Percentiles rank a stretch among this genome's conserved stretches.
Evolutionary conservation across 2,329 filamentous ascomycete genomes (phyloP).

Genomic region (Aspergillus intermedius): DNA sequence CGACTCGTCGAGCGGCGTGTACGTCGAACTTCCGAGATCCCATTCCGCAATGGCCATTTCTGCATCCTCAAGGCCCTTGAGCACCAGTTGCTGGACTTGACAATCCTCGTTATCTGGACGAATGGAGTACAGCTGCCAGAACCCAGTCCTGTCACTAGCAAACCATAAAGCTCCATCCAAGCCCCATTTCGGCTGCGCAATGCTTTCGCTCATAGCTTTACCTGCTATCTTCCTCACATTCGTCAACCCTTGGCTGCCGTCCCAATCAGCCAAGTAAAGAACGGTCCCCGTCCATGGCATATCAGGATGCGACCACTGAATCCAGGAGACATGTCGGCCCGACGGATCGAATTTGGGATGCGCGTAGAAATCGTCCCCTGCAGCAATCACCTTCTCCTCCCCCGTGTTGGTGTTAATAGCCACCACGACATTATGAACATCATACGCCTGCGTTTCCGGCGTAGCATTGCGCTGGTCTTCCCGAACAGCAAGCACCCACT

Average conservation of each 20-base stretch:
- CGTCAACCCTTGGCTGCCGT: slow-evolving; percentile 22
- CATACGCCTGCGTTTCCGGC: slow-evolving; percentile 18
- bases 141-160: slow-evolving; percentile 42
- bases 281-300: slow-evolving; percentile 47
- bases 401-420: slow-evolving; percentile 20
- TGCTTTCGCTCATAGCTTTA: slow-evolving; percentile 33
- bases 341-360: slow-evolving; percentile 45
- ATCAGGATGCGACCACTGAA: slow-evolving; percentile 51
- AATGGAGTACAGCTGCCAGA: slow-evolving; percentile 44
- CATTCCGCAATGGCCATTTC: slow-evolving; percentile 27
- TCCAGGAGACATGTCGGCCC: slow-evolving; percentile 45
- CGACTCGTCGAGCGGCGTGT: slow-evolving; percentile 12
- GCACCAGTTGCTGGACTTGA: slow-evolving; percentile 22
- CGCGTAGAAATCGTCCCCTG: slow-evolving; percentile 49
- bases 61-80: slow-evolving; percentile 37
- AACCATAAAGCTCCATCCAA: slow-evolving; percentile 46
- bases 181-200: slow-evolving; percentile 48
- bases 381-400: slow-evolving; percentile 33
- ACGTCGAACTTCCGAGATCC: slow-evolving; percentile 24
- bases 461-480: slow-evolving; percentile 43
- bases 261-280: slow-evolving; percentile 42
- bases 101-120: slow-evolving; percentile 9
- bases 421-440: slow-evolving; percentile 28
- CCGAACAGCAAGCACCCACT: slow-evolving; percentile 47
- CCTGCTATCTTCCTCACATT: slow-evolving; percentile 39